These are phyloP conservation scores for Mimosa bimucronata DNA, from an alignment of 306 rosid genomes.

Conservation along the genomic window DNA sequence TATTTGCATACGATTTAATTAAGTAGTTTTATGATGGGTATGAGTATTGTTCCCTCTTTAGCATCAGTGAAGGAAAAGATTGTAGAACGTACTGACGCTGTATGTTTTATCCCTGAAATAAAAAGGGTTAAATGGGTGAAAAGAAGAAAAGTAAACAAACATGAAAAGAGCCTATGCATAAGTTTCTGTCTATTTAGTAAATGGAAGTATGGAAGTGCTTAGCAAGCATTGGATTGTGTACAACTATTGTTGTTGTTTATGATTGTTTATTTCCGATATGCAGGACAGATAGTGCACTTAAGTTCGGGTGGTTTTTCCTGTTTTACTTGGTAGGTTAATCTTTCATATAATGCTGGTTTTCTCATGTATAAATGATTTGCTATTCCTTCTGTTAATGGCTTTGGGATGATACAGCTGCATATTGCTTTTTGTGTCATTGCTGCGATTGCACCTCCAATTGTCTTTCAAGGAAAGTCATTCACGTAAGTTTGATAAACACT, in stretches of 20 bases:
- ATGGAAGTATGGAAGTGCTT: constrained; percentile 3
- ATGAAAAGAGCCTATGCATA: background rate
- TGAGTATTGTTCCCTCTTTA: background rate
- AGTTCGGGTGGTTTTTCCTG: constrained; percentile 94
- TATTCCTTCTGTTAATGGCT: constrained; percentile 40
- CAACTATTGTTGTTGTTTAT: constrained; percentile 32
- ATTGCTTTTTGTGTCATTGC: constrained; percentile 88
- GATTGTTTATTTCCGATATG: constrained; percentile 41
- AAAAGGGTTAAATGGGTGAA: background rate
- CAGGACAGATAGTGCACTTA: constrained; percentile 98
- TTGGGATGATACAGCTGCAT: constrained; percentile 70
- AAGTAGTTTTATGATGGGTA: constrained; percentile 2
- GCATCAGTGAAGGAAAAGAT: constrained; percentile 20
- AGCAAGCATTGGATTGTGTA: background rate
- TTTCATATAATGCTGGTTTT: constrained; percentile 23
- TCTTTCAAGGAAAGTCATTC: constrained; percentile 90
- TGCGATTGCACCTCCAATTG: constrained; percentile 96
- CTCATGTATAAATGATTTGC: constrained; percentile 23
- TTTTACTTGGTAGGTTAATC: constrained; percentile 79
- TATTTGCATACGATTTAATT: constrained; percentile 16
- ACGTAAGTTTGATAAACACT: constrained; percentile 64
- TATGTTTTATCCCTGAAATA: background rate
- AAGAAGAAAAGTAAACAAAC: background rate
- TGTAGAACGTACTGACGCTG: background rate
- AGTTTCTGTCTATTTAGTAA: background rate